Percentiles rank a stretch among this genome's conserved stretches.
Conservation (phyloP, 2,329 filamentous ascomycete genomes). For the Phaeomoniella chlamydospora region DNA sequence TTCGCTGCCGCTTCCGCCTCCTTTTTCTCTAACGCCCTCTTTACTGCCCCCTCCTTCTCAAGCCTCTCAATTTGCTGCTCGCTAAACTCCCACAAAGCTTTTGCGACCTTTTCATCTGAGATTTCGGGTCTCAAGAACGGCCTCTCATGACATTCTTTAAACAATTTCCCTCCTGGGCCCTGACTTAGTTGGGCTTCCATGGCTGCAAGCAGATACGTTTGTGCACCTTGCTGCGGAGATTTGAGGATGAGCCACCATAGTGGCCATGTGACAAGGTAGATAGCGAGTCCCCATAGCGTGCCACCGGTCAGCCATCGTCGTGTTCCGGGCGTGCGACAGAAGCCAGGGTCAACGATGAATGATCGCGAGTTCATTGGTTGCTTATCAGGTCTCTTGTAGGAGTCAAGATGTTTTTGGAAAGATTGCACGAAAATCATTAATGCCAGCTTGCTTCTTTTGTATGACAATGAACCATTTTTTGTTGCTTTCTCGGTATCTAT, state of each 20-base stretch:
- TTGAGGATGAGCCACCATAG: conserved; percentile 83
- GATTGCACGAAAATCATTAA: conserved; percentile 79
- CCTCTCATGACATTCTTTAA: conserved; percentile 80
- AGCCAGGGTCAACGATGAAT: conserved; percentile 75
- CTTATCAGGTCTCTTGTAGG: conserved; percentile 71
- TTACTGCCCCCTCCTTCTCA: conserved; percentile 64
- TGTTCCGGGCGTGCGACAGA: conserved; percentile 72
- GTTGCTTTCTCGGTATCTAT: conserved; percentile 11
- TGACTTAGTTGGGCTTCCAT: conserved; percentile 65
- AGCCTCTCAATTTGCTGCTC: conserved; percentile 68
- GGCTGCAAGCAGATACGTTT: conserved; percentile 70
- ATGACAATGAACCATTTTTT: conserved; percentile 18
- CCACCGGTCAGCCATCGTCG: conserved; percentile 77
- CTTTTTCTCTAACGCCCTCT: conserved; percentile 44
- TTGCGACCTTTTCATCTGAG: conserved; percentile 62
- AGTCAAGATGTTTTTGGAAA: conserved; percentile 81
- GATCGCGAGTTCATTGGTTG: conserved; percentile 71
- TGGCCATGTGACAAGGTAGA: conserved; percentile 67
- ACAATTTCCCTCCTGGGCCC: conserved; percentile 50
- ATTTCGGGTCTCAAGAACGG: conserved; percentile 60
- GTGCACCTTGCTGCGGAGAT: conserved; percentile 66
- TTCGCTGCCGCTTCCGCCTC: conserved; percentile 15
- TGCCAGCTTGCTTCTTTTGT: conserved; percentile 54
- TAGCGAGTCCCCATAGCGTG: conserved; percentile 59
- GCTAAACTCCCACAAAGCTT: conserved; percentile 80